Evolutionary conservation across 441 rosid species (phyloP), one percentile per base, ranked within the genome.

Genomic region (Capsella rubella): DNA sequence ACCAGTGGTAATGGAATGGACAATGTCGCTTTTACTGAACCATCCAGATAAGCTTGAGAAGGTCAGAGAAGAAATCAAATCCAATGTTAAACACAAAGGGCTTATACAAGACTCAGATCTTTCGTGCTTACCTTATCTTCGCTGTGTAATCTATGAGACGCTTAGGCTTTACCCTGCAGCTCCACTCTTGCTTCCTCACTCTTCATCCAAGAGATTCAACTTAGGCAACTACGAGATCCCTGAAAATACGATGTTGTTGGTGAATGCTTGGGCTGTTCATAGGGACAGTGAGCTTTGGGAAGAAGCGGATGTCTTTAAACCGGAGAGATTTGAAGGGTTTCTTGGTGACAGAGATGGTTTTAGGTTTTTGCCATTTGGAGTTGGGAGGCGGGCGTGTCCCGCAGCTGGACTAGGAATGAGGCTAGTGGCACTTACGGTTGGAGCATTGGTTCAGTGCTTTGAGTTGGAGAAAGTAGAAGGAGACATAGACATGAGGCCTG

Each of bases 371-470:
- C 87, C 89, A 1, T 87, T 87, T 67, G 88, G 92, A 16, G 63
- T 50, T 18, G 89, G 92, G 64, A 84, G 89, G 83, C 81, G 95
- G 31, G 84, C 84, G 39, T 86, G 95, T 67, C 92, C 91, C 1
- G 91, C 86, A 12, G 84, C 85, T 52, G 77, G 32, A 8, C 49
- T 87, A 81, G 90, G 73, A 12, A 56, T 69, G 54, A 70, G 83
- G 37, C 58, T 74, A 31, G 70, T 85, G 27, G 75, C 82, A 4
- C 46, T 90, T 72, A 83, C 78, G 53, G 60, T 87, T 8, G 91
- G 86, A 25, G 79, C 82, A 1, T 64, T 89, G 64, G 57, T 85
- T 55, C 90, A 87, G 57, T 84, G 88, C 50, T 89, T 89, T 45
- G 84, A 87, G 56, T 87, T 87, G 92, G 74, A 80, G 55, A 74